Evolutionary conservation across 345 rosid species (phyloP), one percentile per base, ranked within the genome.

Genomic region (Mercurialis annua): DNA sequence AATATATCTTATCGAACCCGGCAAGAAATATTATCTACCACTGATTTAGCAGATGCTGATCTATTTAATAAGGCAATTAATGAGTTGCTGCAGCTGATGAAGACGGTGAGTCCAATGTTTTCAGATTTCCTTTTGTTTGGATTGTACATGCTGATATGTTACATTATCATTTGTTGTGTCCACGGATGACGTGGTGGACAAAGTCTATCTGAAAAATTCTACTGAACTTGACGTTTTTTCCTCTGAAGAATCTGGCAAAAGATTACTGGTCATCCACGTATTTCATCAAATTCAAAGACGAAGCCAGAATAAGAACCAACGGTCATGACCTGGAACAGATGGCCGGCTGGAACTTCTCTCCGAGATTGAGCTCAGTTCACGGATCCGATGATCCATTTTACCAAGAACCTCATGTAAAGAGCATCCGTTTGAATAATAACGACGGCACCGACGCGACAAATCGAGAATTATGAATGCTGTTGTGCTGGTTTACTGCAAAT

Each of bases 341-440:
- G 70, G 68, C 82, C 47, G 79, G 79, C 57, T 88, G 92, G 87
- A 80, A 78, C 79, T 82, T 81, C 76, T 85, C 96, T 64, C 96
- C 98, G 20, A 80, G 93, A 73, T 52, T 82, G 76, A 92, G 98
- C 56, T 82, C 85, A 42, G 92, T 88, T 27, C 89, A 80, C 71
- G 87, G 92, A 23, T 65, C 75, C 42, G 93, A 92, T 49, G 92
- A 92, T 80, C 98, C 98, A 62, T 92, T 92, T 72, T 84, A 79
- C 64, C 92, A 81, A 44, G 95, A 90, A 72, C 85, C 83, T 65
- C 64, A 73, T 69, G 61, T 76, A 5, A 86, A 78, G 81, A 73
- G 78, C 76, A n/a, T 81, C 83, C 1, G 59, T 56, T 62, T 60
- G 54, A 53, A 29, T n/a, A n/a, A 58, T 51, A 53, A 27, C 44